Conservation (phyloP, 2,329 filamentous ascomycete genomes). For the Aspergillus texensis region DNA sequence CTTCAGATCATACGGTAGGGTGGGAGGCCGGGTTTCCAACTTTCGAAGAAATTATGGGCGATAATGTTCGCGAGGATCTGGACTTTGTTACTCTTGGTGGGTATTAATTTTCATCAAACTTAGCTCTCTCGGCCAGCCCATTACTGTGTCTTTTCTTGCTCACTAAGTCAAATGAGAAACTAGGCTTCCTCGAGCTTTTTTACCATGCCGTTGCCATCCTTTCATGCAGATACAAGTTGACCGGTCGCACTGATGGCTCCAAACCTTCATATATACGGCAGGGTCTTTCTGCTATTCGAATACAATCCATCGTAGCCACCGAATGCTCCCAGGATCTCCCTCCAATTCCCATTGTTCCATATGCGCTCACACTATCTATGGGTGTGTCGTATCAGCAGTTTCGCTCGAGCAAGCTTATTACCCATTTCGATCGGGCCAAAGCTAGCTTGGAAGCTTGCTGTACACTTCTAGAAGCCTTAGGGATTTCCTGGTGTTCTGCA, state of each 20-base stretch:
- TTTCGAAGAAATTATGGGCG: conserved; percentile 38
- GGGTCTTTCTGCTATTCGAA: conserved; percentile 58
- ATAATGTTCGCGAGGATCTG: conserved; percentile 27
- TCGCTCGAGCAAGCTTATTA: conserved; percentile 53
- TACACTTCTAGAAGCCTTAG: conserved; percentile 37
- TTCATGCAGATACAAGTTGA: conserved; percentile 52
- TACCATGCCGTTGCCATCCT: conserved; percentile 61
- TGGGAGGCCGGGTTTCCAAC: conserved; percentile 44
- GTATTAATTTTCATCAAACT: neutral
- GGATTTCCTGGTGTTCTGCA: conserved; percentile 43
- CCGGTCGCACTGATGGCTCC: conserved; percentile 45
- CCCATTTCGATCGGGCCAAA: conserved; percentile 39
- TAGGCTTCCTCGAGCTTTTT: conserved; percentile 57
- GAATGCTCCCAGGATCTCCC: conserved; percentile 51
- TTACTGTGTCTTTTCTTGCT: conserved; percentile 4
- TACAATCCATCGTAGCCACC: conserved; percentile 54
- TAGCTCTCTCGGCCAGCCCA: neutral
- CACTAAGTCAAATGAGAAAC: neutral
- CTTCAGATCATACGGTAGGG: conserved; percentile 34
- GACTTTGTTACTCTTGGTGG: conserved; percentile 34
- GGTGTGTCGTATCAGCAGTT: conserved; percentile 61
- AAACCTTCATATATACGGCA: conserved; percentile 57
- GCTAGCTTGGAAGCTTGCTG: conserved; percentile 40
- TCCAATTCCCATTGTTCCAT: conserved; percentile 58
- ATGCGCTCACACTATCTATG: conserved; percentile 58